These are phyloP conservation scores for Rhinocladiella mackenziei DNA, from an alignment of 2,329 filamentous ascomycete genomes.

Conservation along the genomic window DNA sequence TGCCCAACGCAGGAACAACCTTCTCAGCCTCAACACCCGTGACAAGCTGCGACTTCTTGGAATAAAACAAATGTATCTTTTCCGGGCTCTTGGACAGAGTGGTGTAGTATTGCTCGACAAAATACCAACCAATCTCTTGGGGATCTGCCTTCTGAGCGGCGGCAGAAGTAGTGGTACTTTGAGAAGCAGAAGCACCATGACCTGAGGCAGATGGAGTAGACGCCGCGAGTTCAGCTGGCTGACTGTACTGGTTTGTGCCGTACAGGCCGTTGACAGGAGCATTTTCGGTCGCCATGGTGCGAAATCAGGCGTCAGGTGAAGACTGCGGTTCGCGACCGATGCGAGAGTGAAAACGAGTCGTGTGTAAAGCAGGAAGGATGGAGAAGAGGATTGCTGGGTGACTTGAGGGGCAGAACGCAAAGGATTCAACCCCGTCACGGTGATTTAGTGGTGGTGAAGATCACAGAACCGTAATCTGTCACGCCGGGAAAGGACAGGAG, in stretches of 20 bases:
- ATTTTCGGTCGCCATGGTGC: constrained; percentile 27
- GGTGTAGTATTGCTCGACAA: constrained; percentile 98
- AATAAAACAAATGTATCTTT: constrained; percentile 94
- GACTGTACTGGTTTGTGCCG: constrained; percentile 25
- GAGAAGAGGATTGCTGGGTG: neutral
- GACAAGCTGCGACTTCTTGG: constrained; percentile 92
- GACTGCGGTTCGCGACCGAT: constrained; percentile 1
- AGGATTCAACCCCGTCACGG: constrained; percentile 9
- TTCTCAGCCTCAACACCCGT: constrained; percentile 88
- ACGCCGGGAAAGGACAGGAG: constrained; percentile 7
- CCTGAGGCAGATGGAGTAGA: constrained; percentile 26
- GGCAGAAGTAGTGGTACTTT: constrained; percentile 26
- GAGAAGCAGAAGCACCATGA: constrained; percentile 26
- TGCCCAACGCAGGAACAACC: constrained; percentile 78
- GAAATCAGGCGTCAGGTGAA: constrained; percentile 5
- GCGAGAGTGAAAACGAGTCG: neutral
- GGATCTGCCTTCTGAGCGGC: constrained; percentile 43
- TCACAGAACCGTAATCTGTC: constrained; percentile 12
- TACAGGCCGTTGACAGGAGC: constrained; percentile 28
- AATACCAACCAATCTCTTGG: constrained; percentile 98
- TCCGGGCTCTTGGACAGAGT: constrained; percentile 91
- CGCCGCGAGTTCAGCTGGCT: constrained; percentile 30
- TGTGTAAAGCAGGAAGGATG: neutral
- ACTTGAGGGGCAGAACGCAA: neutral
- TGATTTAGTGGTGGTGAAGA: constrained; percentile 4